Base-by-base conservation (phyloP, 768 basidiomycete species). In the Pisolithus albus region DNA sequence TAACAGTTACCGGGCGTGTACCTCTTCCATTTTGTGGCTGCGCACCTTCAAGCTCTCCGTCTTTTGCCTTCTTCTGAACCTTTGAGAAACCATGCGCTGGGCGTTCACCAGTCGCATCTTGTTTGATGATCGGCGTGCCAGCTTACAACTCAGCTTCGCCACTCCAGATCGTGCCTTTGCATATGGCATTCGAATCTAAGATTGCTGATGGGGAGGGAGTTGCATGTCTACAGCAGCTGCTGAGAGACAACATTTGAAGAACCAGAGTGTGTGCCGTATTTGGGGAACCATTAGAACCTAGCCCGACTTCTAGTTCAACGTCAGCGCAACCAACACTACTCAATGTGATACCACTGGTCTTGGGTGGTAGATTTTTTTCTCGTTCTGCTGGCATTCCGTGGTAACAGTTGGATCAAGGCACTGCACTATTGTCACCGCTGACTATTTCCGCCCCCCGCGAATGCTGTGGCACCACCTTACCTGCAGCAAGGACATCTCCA, bases 321-420 rank as follows among this genome's bases (percentile, higher is more conserved):
- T 32, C 30, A 32, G 4, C 30, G 30, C 30, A 32, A 32, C 10
- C 9, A 32, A 32, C 30, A 32, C 30, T 26, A 7, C 26, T 26
- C 26, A 26, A n/a, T 2, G 66, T 82, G 16, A 63, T 91, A 40
- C 85, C 86, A 5, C 77, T 81, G 50, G 60, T 92, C 28, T 92
- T 90, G 60, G 78, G 77, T 66, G 81, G 85, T 82, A 32, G 19
- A n/a, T 51, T 52, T 15, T 2, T 36, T 8, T n/a, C 34, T 38
- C 11, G 23, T 43, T 26, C 55, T 28, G 26, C 7, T 9, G 18
- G 36, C 43, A 34, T 34, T 9, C 23, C 28, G 24, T 16, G 13
- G n/a, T 53, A 60, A 36, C 62, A 52, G 1, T 36, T 46, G 5
- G 52, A 55, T 40, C 41, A 49, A 81, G 81, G 70, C 15, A 55